Conservation (phyloP, 2,329 filamentous ascomycete species). For the Calycina herbarum region DNA sequence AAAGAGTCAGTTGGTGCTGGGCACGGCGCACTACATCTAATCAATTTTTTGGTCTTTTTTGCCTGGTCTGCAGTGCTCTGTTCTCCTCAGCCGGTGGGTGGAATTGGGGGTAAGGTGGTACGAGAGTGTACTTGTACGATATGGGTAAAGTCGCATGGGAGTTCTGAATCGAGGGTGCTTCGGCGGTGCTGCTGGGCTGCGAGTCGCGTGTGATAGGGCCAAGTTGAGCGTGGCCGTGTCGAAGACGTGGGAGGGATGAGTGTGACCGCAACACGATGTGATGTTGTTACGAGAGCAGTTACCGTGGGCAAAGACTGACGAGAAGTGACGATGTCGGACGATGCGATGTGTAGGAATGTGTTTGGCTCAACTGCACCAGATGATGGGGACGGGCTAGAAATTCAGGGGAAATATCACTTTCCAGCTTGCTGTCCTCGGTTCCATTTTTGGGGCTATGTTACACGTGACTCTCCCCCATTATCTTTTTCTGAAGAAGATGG, state of each 20-base stretch:
- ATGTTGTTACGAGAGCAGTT: slow-evolving; percentile 1
- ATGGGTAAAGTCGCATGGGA: neutral
- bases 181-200: neutral
- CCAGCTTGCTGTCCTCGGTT: neutral
- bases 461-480: neutral
- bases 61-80: neutral
- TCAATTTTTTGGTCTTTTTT: neutral
- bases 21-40: neutral
- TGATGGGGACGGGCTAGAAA: slow-evolving; percentile 1
- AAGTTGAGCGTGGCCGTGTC: neutral
- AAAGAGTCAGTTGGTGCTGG: neutral
- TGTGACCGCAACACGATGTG: slow-evolving; percentile 7
- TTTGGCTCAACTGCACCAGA: slow-evolving; percentile 7
- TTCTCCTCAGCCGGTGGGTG: neutral
- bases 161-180: neutral
- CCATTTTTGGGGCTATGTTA: neutral
- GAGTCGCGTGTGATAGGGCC: slow-evolving; percentile 10
- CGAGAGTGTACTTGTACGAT: neutral
- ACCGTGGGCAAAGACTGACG: neutral
- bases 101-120: neutral
- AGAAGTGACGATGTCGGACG: slow-evolving; percentile 5
- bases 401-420: slow-evolving; percentile 6
- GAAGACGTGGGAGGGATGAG: neutral
- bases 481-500: neutral
- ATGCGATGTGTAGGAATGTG: slow-evolving; percentile 8